Conservation (phyloP, 352 stramenopile genomes). For the Phytophthora cryptogea region DNA sequence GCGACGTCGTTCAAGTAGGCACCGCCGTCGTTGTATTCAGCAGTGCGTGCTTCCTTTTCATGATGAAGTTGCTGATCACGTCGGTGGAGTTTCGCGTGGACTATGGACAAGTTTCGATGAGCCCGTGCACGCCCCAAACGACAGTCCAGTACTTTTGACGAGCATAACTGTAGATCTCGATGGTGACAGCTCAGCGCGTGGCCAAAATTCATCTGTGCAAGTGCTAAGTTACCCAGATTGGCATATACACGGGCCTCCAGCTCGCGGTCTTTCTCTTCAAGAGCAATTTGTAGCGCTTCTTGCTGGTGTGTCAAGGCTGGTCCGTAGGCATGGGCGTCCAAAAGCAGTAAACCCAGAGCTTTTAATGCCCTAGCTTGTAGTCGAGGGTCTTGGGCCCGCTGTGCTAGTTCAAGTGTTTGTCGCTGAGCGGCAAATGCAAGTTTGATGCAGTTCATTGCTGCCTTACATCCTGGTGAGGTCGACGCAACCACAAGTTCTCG, state of each 20-base stretch:
- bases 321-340: conserved; percentile 48
- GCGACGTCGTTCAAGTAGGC: conserved; percentile 61
- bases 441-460: conserved; percentile 17
- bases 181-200: conserved; percentile 67
- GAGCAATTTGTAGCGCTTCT: conserved; percentile 59
- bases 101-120: conserved; percentile 71
- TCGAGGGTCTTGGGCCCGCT: conserved; percentile 38
- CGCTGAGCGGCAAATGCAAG: conserved; percentile 45
- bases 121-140: conserved; percentile 57
- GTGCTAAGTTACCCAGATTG: conserved; percentile 78
- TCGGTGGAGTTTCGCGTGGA: conserved; percentile 62
- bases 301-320: conserved; percentile 64
- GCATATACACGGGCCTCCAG: conserved; percentile 77
- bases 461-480: conserved; percentile 9
- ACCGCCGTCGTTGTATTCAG: conserved; percentile 25
- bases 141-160: conserved; percentile 45
- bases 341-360: conserved; percentile 60
- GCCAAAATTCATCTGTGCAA: conserved; percentile 51
- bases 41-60: conserved; percentile 35
- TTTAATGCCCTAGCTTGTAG: conserved; percentile 67
- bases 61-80: conserved; percentile 43
- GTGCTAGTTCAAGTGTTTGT: conserved; percentile 52
- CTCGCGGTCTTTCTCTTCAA: conserved; percentile 53
- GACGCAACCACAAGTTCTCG: conserved; percentile 52
- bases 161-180: conserved; percentile 54